Evolutionary conservation across 2,329 filamentous ascomycete genomes (phyloP), one percentile per base, ranked within the genome.

Genomic region (Clarireedia sp.): DNA sequence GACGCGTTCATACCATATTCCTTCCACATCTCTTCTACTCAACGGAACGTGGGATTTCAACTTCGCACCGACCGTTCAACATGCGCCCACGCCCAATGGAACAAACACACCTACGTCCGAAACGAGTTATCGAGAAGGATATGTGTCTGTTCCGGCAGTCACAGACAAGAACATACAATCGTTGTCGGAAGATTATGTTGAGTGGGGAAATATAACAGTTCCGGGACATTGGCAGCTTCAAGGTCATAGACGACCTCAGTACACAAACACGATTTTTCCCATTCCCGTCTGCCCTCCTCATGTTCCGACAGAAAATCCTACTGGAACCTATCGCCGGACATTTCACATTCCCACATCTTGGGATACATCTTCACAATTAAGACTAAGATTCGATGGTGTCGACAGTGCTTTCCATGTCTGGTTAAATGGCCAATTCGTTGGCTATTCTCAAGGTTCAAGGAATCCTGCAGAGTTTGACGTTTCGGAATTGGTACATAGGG

Each of bases 401-500:
- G 85, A 89, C 62, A 84, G 82, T 62, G 81, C 85, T 0, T 89
- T 85, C 62, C 83, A 88, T 66, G 70, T 88, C 10, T 88, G 79
- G 76, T 70, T 89, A 6, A 89, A 89, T 60, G 82, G 82, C 0
- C 66, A 72, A 16, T 70, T 82, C 37, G 72, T 87, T 2, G 86
- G 86, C 2, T 89, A 88, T 63, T 80, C 80, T 2, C 84, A 89
- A 64, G 86, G 85, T 0, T 80, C 80, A 9, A 75, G 85, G 38
- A 89, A 89, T 61, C 76, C 85, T 0, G 77, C 81, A 7, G 86
- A 89, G 64, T 89, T 87, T 61, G 86, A 89, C 58, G 72, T 89
- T 12, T 82, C 82, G 0, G 62, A 70, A 0, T 69, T 75, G 33
- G 70, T 88, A 1, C 66, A 71, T 19, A 65, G 67, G 6, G 68